Conservation (phyloP, 495 filamentous ascomycete genomes). For the Tuber melanosporum region DNA sequence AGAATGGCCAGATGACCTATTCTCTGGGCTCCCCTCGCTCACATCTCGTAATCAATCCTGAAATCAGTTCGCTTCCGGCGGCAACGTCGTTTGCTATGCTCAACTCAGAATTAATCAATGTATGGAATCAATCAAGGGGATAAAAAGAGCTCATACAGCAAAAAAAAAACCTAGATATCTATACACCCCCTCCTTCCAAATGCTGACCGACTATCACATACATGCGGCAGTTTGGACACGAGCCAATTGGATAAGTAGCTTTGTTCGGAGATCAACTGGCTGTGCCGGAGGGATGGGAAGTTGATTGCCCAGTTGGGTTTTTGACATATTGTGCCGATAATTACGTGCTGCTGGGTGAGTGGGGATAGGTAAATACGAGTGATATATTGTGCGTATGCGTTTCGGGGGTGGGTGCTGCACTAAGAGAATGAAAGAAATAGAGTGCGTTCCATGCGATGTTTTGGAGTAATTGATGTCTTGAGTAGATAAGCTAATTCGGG, state of each 20-base stretch:
- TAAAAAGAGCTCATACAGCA: neutral
- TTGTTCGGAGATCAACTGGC: neutral
- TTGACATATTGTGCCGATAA: neutral
- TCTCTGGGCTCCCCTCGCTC: neutral
- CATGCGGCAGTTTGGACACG: neutral
- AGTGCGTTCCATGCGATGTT: neutral
- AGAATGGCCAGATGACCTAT: neutral
- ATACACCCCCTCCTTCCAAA: neutral
- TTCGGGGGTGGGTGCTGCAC: neutral
- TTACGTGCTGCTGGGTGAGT: neutral
- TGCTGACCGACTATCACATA: neutral
- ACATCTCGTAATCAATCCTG: neutral
- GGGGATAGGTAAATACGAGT: neutral
- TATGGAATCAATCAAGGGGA: neutral
- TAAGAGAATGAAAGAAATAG: slow-evolving; percentile 5
- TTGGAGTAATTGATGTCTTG: neutral
- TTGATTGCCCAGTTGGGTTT: neutral
- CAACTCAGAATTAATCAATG: neutral
- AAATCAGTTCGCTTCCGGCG: neutral
- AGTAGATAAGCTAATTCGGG: neutral
- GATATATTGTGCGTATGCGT: neutral
- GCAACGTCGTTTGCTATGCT: neutral
- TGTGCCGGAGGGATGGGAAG: neutral
- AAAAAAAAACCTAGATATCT: neutral
- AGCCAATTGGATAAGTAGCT: neutral